These are phyloP conservation scores for Sporothrix humicola DNA, from an alignment of 2,329 filamentous ascomycete genomes.

Conservation along the genomic window DNA sequence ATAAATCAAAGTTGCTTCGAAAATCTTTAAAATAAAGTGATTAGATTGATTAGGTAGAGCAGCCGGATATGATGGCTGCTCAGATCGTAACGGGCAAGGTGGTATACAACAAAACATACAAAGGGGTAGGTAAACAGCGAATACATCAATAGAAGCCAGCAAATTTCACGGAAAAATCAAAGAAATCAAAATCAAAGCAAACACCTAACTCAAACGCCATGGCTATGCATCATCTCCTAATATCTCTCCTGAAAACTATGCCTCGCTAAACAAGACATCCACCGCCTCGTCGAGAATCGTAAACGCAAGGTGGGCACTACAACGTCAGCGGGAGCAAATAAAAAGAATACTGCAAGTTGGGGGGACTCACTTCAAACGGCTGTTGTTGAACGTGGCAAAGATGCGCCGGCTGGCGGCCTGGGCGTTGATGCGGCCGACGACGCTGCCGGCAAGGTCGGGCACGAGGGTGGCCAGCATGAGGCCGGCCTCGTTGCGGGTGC, in stretches of 20 bases:
- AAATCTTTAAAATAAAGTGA: neutral
- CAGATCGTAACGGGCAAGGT: neutral
- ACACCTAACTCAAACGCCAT: neutral
- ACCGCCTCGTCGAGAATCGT: slow-evolving; percentile 74
- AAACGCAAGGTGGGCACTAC: slow-evolving; percentile 70
- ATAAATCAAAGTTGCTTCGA: neutral
- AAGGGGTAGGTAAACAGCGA: neutral
- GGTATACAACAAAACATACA: slow-evolving; percentile 2
- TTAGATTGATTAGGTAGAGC: neutral
- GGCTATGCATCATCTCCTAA: neutral
- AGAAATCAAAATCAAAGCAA: neutral
- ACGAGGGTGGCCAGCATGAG: slow-evolving; percentile 87
- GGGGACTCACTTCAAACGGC: slow-evolving; percentile 77
- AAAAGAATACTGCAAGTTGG: neutral
- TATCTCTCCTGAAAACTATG: slow-evolving; percentile 9
- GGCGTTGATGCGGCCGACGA: slow-evolving; percentile 90
- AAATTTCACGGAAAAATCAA: neutral
- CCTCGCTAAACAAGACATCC: slow-evolving; percentile 64
- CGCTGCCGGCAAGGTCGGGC: slow-evolving; percentile 88
- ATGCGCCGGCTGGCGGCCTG: slow-evolving; percentile 87
- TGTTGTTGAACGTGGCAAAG: slow-evolving; percentile 90
- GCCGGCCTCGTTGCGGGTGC: slow-evolving; percentile 83
- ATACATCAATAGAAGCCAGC: neutral
- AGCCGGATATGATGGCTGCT: neutral
- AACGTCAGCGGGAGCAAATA: slow-evolving; percentile 34